Evolutionary conservation across 129 eudicot species (phyloP).

Genomic region (Saposhnikovia divaricata): DNA sequence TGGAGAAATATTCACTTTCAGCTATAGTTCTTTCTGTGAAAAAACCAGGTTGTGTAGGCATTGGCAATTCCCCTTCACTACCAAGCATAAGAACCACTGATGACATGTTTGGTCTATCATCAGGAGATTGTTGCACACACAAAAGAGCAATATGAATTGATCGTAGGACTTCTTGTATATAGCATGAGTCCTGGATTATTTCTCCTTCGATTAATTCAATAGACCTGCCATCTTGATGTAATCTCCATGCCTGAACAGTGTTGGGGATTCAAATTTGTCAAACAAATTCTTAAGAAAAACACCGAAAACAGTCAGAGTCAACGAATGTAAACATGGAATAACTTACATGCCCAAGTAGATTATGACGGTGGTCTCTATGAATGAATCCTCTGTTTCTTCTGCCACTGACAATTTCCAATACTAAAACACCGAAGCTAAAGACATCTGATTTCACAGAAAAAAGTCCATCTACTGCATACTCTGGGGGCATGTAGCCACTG

Average conservation of each 20-base stretch:
- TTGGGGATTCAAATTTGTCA: not conserved
- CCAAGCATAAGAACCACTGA: conserved; percentile 31
- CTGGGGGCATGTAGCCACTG: conserved; percentile 43
- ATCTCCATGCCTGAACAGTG: conserved; percentile 36
- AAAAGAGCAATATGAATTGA: conserved; percentile 26
- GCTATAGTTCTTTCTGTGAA: conserved; percentile 26
- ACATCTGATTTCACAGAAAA: conserved; percentile 32
- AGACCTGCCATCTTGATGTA: conserved; percentile 27
- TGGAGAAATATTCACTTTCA: conserved; percentile 5
- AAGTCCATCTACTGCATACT: conserved; percentile 31
- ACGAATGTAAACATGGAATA: not conserved
- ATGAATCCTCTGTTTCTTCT: conserved; percentile 30
- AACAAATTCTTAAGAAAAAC: not conserved
- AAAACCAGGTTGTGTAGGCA: conserved; percentile 33
- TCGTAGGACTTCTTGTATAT: conserved; percentile 19
- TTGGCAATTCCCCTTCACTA: conserved; percentile 21
- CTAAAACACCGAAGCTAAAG: conserved; percentile 33
- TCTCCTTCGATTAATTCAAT: conserved; percentile 19
- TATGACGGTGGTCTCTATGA: conserved; percentile 21
- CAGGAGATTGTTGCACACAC: conserved; percentile 37
- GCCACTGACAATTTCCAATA: conserved; percentile 30
- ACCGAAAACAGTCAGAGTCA: not conserved
- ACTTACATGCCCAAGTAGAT: conserved; percentile 43
- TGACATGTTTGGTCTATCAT: conserved; percentile 34
- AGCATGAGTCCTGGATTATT: not conserved